These are phyloP conservation scores for Fusarium devonianum DNA, from an alignment of 2,329 filamentous ascomycete genomes.

Conservation along the genomic window DNA sequence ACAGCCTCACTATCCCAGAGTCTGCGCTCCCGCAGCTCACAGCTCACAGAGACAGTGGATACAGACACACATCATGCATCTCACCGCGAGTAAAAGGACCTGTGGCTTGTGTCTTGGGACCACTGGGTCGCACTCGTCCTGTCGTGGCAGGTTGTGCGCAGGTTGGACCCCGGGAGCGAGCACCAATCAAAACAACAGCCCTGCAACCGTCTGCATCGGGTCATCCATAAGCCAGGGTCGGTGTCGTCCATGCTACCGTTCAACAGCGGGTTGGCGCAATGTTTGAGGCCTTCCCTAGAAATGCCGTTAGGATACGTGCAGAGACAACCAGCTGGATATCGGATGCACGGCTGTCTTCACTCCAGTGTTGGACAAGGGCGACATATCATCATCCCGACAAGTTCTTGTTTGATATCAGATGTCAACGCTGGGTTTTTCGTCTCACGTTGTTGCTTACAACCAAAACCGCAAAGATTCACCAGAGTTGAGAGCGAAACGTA, in stretches of 20 bases:
- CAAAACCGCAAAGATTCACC: neutral
- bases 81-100: conserved; percentile 20
- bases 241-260: conserved; percentile 11
- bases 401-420: conserved; percentile 6
- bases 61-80: conserved; percentile 30
- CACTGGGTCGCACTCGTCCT: conserved; percentile 36
- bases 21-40: conserved; percentile 12
- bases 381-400: conserved; percentile 2
- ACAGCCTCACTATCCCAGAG: conserved; percentile 40
- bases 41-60: conserved; percentile 19
- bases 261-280: conserved; percentile 33
- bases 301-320: conserved; percentile 32
- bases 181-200: conserved; percentile 24
- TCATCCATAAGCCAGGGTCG: conserved; percentile 29
- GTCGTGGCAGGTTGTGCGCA: conserved; percentile 28
- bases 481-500: conserved; percentile 25
- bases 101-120: conserved; percentile 17
- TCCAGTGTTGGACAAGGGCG: conserved; percentile 23
- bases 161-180: conserved; percentile 16
- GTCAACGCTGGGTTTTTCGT: conserved; percentile 5
- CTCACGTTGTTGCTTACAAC: conserved; percentile 11
- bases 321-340: conserved; percentile 29
- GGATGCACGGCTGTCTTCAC: conserved; percentile 33
- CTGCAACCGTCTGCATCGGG: conserved; percentile 40
- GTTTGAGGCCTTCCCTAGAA: conserved; percentile 34